Evolutionary conservation across 257 asterid species (phyloP).

Genomic region (Jacaranda mimosifolia): DNA sequence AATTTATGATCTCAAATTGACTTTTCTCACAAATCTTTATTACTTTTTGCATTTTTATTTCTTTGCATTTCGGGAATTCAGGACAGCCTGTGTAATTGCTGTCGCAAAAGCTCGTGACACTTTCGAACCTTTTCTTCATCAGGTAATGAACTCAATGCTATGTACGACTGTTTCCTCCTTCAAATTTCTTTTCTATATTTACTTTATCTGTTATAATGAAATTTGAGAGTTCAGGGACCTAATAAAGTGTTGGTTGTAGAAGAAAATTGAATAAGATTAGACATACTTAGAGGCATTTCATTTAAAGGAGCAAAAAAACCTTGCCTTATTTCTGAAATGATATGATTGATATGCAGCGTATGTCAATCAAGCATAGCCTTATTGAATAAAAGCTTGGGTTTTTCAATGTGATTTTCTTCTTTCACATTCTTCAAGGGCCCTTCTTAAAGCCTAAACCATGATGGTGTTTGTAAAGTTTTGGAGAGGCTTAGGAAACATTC

Average conservation of each 20-base stretch:
- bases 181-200: constrained; percentile 15
- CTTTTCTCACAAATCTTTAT: constrained; percentile 18
- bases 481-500: neutral
- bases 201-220: constrained; percentile 14
- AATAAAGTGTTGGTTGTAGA: constrained; percentile 5
- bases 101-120: constrained; percentile 98
- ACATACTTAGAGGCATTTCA: constrained; percentile 11
- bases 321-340: constrained; percentile 6
- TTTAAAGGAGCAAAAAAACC: constrained; percentile 23
- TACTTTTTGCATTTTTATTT: constrained; percentile 18
- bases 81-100: constrained; percentile 98
- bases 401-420: neutral
- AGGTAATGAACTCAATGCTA: constrained; percentile 61
- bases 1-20: constrained; percentile 17
- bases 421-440: constrained; percentile 11
- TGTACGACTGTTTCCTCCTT: constrained; percentile 20
- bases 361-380: constrained; percentile 13
- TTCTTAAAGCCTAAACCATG: neutral
- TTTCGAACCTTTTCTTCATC: constrained; percentile 95
- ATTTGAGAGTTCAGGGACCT: constrained; percentile 18
- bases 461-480: neutral
- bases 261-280: neutral
- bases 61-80: constrained; percentile 46
- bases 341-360: constrained; percentile 24
- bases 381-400: neutral